These are phyloP conservation scores for Talaromyces sp. DNA, from an alignment of 2,329 filamentous ascomycete species.

Conservation along the genomic window DNA sequence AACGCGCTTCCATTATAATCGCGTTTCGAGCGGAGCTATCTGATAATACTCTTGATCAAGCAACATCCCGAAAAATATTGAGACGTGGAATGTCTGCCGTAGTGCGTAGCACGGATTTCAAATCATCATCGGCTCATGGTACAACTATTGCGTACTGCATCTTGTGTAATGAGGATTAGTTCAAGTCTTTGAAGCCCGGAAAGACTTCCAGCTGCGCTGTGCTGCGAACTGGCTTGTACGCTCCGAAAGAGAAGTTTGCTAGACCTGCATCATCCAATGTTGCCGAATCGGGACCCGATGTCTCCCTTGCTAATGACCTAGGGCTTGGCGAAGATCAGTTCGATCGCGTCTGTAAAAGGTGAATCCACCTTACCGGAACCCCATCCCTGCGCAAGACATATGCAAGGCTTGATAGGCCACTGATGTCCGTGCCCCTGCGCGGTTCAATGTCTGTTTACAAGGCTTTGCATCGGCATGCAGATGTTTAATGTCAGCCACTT, in stretches of 20 bases:
- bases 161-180: conserved; percentile 4
- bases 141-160: neutral
- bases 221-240: conserved; percentile 4
- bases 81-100: conserved; percentile 6
- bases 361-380: conserved; percentile 24
- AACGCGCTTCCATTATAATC: neutral
- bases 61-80: conserved; percentile 1
- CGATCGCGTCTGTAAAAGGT: conserved; percentile 15
- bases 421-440: conserved; percentile 29
- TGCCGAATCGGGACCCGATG: conserved; percentile 9
- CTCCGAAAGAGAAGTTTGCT: conserved; percentile 5
- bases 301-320: conserved; percentile 22
- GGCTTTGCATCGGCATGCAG: conserved; percentile 34
- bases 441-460: conserved; percentile 34
- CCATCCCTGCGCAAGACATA: conserved; percentile 34
- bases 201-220: neutral
- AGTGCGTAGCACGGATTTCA: neutral
- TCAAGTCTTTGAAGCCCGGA: neutral
- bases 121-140: conserved; percentile 1
- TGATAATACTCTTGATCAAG: conserved; percentile 3
- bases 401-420: conserved; percentile 37
- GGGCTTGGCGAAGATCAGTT: conserved; percentile 12
- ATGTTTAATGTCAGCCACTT: conserved; percentile 28
- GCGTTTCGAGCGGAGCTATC: neutral
- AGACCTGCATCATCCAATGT: conserved; percentile 8